A percentile compares a stretch with the other conserved stretches of the same genome.
Evolutionary conservation across 257 asterid species (phyloP).

Genomic region (Linderniella brevidens): DNA sequence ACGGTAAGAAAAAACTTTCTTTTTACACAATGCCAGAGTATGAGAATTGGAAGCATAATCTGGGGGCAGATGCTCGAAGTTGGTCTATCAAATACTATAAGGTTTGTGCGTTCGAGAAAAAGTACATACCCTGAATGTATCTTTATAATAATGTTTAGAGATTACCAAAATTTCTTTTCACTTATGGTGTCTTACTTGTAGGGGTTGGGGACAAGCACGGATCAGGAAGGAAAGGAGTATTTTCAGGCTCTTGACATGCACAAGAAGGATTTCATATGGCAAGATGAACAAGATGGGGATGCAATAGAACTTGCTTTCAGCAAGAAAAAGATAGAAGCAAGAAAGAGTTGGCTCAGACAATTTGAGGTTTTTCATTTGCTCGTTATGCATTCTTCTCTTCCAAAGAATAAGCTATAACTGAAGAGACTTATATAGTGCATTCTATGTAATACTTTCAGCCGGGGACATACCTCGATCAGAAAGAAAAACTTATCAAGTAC

Average conservation of each 20-base stretch:
- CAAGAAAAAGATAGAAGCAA: conserved; percentile 88
- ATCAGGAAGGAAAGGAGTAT: conserved; percentile 85
- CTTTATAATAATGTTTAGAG: too few relatives aligned
- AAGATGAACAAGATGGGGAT: conserved; percentile 67
- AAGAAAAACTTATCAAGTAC: conserved; percentile 46
- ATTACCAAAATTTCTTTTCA: too few relatives aligned
- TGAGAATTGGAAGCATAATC: conserved; percentile 61
- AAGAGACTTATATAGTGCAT: neutral
- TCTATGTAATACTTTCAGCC: conserved; percentile 38
- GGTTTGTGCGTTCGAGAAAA: conserved; percentile 29
- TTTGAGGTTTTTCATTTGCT: conserved; percentile 37
- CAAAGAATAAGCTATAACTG: neutral
- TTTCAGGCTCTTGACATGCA: conserved; percentile 62
- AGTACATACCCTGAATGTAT: neutral
- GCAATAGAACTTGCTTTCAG: conserved; percentile 98
- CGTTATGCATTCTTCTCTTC: too few relatives aligned
- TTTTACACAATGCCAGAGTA: conserved; percentile 95
- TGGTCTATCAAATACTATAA: conserved; percentile 95
- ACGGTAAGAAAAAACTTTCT: conserved; percentile 25
- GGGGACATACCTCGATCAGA: conserved; percentile 78
- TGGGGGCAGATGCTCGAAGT: conserved; percentile 44
- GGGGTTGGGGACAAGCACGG: conserved; percentile 99
- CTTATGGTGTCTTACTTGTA: conserved; percentile 12
- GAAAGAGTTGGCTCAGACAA: conserved; percentile 91
- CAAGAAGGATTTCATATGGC: conserved; percentile 86